Evolutionary conservation across 345 rosid species (phyloP).

Genomic region (Gossypium sturtianum): DNA sequence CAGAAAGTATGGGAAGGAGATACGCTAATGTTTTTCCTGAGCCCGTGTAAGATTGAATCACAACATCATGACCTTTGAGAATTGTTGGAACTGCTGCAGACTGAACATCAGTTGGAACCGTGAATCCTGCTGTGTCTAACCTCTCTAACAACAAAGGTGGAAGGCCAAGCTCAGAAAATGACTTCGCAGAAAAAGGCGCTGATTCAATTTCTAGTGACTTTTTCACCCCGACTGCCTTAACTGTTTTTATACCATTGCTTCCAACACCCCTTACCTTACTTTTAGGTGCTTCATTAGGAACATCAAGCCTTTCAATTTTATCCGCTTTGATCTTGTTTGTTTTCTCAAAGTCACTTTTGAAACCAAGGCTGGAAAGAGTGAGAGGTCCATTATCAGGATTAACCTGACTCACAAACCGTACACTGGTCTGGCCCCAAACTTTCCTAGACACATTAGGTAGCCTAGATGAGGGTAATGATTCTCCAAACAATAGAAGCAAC

Average conservation of each 20-base stretch:
- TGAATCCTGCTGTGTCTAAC: slow-evolving; percentile 64
- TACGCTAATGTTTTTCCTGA: slow-evolving; percentile 92
- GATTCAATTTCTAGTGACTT: slow-evolving; percentile 40
- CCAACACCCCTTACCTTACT: slow-evolving; percentile 29
- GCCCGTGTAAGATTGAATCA: slow-evolving; percentile 90
- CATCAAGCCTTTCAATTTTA: slow-evolving; percentile 24
- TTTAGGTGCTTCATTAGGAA: slow-evolving; percentile 28
- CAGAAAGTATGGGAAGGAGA: slow-evolving; percentile 75
- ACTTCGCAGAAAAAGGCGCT: slow-evolving; percentile 63
- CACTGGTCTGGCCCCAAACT: slow-evolving; percentile 28
- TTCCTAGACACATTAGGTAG: slow-evolving; percentile 36
- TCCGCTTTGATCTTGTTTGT: slow-evolving; percentile 18
- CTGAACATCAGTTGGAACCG: slow-evolving; percentile 81
- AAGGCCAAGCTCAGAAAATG: slow-evolving; percentile 87
- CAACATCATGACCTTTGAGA: slow-evolving; percentile 65
- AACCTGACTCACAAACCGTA: slow-evolving; percentile 39
- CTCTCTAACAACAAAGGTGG: slow-evolving; percentile 58
- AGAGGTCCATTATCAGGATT: slow-evolving; percentile 42
- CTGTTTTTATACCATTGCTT: slow-evolving; percentile 31
- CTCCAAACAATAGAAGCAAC: slow-evolving; percentile 59
- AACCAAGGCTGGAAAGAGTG: slow-evolving; percentile 58
- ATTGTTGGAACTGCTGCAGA: slow-evolving; percentile 77
- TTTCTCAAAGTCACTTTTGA: slow-evolving; percentile 29
- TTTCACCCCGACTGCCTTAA: slow-evolving; percentile 33
- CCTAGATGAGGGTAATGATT: slow-evolving; percentile 40